These are phyloP conservation scores for Mycena epipterygia DNA, from an alignment of 768 basidiomycete genomes.

Conservation along the genomic window DNA sequence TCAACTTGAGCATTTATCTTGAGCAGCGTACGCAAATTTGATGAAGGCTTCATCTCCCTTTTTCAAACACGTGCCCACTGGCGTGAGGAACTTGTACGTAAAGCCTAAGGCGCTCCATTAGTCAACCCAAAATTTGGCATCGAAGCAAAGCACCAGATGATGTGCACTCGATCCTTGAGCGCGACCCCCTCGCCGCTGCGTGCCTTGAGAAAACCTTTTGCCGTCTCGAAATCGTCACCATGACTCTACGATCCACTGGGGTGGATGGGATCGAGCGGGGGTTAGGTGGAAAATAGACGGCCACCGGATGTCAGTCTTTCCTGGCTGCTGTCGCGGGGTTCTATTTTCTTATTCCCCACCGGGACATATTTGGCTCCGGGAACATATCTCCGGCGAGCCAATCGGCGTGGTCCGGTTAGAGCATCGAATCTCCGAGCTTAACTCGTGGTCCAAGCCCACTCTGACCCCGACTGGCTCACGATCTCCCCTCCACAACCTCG, in stretches of 20 bases:
- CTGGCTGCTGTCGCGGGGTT: no score
- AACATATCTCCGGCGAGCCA: no score
- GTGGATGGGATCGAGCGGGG: background rate
- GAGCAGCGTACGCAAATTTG: background rate
- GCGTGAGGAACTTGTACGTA: conserved; percentile 23
- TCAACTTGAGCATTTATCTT: background rate
- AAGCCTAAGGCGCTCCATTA: background rate
- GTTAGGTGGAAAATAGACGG: no score
- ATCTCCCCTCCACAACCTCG: no score
- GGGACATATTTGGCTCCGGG: no score
- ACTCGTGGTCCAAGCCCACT: no score
- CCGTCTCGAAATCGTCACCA: background rate
- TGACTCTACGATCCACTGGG: background rate
- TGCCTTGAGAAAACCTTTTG: conserved; percentile 9
- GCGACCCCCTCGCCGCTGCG: background rate
- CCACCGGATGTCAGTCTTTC: no score
- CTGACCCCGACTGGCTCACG: no score
- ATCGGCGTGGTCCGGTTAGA: no score
- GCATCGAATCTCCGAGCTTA: no score
- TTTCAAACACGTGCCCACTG: background rate
- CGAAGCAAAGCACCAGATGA: conserved; percentile 6
- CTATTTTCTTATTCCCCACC: no score
- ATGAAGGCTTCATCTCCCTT: conserved; percentile 7
- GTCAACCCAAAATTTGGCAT: no score
- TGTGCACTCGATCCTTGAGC: conserved; percentile 18